Conservation (phyloP, 2,329 filamentous ascomycete genomes). For the Cladosporium sp. region DNA sequence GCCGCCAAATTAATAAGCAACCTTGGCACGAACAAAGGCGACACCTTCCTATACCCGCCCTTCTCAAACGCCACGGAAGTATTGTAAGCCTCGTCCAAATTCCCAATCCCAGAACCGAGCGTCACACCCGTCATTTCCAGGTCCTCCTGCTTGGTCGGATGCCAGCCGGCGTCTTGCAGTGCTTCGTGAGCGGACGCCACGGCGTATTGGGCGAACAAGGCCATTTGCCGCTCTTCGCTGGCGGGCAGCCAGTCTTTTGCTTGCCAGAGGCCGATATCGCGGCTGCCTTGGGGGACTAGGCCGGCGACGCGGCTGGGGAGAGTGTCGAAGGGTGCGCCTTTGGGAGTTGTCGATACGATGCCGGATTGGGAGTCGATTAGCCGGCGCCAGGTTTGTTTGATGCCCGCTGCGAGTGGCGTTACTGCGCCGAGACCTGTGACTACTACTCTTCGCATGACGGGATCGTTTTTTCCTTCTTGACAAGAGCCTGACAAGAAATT, state of each 20-base stretch:
- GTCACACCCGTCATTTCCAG: constrained; percentile 81
- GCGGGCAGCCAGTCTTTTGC: constrained; percentile 41
- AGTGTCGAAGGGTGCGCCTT: constrained; percentile 60
- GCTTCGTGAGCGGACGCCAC: constrained; percentile 84
- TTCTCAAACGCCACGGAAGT: constrained; percentile 72
- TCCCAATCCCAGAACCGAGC: constrained; percentile 91
- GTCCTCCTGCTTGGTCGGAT: constrained; percentile 55
- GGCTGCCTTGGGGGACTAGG: constrained; percentile 60
- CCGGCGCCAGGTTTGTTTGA: constrained; percentile 72
- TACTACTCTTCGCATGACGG: constrained; percentile 48
- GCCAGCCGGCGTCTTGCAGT: constrained; percentile 75
- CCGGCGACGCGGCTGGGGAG: constrained; percentile 84
- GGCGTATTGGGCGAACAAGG: constrained; percentile 87
- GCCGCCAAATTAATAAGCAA: constrained; percentile 93
- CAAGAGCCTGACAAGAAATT: too few relatives aligned
- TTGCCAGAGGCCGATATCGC: constrained; percentile 42
- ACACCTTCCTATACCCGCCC: constrained; percentile 84
- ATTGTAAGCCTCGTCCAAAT: constrained; percentile 82
- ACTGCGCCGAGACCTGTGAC: constrained; percentile 47
- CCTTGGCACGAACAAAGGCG: constrained; percentile 86
- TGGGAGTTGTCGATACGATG: constrained; percentile 65
- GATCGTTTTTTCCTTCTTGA: too few relatives aligned
- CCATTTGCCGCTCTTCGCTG: constrained; percentile 71
- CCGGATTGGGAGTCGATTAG: constrained; percentile 76
- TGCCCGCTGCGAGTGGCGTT: constrained; percentile 36